phyloP scores from a whole-genome alignment of 148 eudicot species.

The Rhododendron mucronatum region DNA sequence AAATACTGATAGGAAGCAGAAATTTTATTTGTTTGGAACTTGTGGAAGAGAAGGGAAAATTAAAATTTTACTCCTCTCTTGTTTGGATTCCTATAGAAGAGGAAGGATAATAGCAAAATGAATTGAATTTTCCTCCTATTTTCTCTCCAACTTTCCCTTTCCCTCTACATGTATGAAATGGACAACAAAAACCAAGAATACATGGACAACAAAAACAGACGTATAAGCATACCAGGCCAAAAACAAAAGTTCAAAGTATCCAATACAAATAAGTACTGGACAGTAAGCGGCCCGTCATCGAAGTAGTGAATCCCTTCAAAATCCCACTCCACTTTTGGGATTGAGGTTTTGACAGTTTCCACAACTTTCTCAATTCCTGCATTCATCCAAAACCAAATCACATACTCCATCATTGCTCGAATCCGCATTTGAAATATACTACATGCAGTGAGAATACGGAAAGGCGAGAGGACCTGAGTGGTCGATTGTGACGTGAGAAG shows the following conservation, averaged over 20 bases:
- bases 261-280: conserved; percentile 69
- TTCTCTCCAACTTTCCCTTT: background rate
- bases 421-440: background rate
- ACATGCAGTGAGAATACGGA: background rate
- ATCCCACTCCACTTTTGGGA: conserved; percentile 82
- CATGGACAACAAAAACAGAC: conserved; percentile 12
- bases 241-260: conserved; percentile 76
- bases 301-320: conserved; percentile 84
- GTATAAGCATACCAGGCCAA: conserved; percentile 32
- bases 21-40: background rate
- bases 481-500: conserved; percentile 46
- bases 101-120: too few species aligned
- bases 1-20: background rate
- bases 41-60: background rate
- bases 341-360: conserved; percentile 46
- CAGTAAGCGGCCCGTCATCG: conserved; percentile 59
- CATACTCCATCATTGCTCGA: background rate
- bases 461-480: conserved; percentile 20
- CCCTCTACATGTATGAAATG: background rate
- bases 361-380: conserved; percentile 75
- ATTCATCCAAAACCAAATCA: background rate
- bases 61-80: background rate
- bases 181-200: background rate
- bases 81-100: background rate
- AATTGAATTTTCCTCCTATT: background rate